Evolutionary conservation across 306 rosid genomes (phyloP), one percentile per base, ranked within the genome.

Genomic region (Fagus crenata): DNA sequence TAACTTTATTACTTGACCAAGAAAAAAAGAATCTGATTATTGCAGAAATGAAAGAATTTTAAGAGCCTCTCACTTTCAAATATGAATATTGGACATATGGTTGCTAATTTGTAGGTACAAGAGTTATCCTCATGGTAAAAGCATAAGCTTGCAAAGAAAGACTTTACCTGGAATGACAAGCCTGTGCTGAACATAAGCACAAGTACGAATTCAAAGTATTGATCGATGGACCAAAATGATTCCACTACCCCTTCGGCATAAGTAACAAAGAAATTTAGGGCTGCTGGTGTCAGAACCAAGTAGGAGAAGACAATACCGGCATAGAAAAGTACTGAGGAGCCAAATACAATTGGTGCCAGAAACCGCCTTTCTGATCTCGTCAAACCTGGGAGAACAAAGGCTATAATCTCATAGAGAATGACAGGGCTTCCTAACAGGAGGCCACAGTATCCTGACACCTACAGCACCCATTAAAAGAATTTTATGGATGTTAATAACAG

Each of bases 361-460:
- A 95, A 95, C 79, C 77, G 83, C 86, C 98, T 88, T 86, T 95
- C 98, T 7, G 85, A 46, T 84, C 31, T 92, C 3, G 99, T 95
- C 72, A 95, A 87, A 5, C 97, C 99, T 28, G 98, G 98, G 81
- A 95, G 89, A 79, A 95, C 84, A 83, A 92, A 95, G 63, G 93
- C 93, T 83, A 95, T 95, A 60, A 92, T 80, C 88, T 95, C 99
- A 17, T 95, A 95, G 17, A 95, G 89, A 77, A 95, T 87, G 81
- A 95, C 6, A n/a, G 99, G 99, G 83, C 97, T 95, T 84, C 97
- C 99, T 67, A 92, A 60, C 61, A 95, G 96, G 63, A 95, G 87
- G 79, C 99, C 99, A 73, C 97, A 95, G 76, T 92, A 95, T 63
- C 99, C 99, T 71, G 99, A 95, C 63, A 95, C 99, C 99, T 95